Percentiles rank a stretch among this genome's conserved stretches.
These are phyloP conservation scores for Friedmanniomyces endolithicus DNA, from an alignment of 495 filamentous ascomycete species.

Conservation along the genomic window DNA sequence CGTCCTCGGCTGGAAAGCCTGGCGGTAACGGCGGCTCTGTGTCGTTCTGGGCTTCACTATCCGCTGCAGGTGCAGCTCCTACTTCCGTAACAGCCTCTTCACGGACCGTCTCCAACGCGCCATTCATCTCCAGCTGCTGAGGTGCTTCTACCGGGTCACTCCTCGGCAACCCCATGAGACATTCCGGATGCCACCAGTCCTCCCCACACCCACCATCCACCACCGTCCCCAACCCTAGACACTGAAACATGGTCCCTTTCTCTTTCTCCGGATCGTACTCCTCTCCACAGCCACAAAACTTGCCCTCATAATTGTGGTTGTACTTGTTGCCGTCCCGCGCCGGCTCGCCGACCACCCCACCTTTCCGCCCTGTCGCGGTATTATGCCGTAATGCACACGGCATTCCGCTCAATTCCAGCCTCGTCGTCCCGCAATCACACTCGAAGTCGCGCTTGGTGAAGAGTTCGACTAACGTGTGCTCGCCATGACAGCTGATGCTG, in stretches of 20 bases:
- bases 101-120: conserved; percentile 12
- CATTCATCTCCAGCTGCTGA: conserved; percentile 3
- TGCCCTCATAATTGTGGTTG: conserved; percentile 87
- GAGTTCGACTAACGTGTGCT: conserved; percentile 88
- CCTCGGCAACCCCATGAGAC: conserved; percentile 65
- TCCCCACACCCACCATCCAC: conserved; percentile 86
- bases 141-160: conserved; percentile 35
- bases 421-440: conserved; percentile 90
- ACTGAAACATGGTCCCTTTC: conserved; percentile 99
- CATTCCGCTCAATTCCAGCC: conserved; percentile 47
- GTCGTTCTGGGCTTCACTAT: conserved; percentile 6
- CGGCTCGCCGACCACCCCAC: conserved; percentile 59
- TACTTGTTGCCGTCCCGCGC: conserved; percentile 68
- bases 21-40: conserved; percentile 50
- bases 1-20: conserved; percentile 77
- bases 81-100: conserved; percentile 16
- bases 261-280: conserved; percentile 76
- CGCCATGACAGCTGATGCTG: conserved; percentile 90
- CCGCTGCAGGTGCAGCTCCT: conserved; percentile 11
- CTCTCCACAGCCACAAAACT: conserved; percentile 80
- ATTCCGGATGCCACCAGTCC: conserved; percentile 98
- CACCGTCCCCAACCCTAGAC: conserved; percentile 67
- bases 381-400: conserved; percentile 72
- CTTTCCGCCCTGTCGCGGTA: conserved; percentile 57
- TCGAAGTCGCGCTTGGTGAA: conserved; percentile 92